Evolutionary conservation across 1,139 yeast genomes (phyloP).

Genomic region (Suhomyces kunorum): DNA sequence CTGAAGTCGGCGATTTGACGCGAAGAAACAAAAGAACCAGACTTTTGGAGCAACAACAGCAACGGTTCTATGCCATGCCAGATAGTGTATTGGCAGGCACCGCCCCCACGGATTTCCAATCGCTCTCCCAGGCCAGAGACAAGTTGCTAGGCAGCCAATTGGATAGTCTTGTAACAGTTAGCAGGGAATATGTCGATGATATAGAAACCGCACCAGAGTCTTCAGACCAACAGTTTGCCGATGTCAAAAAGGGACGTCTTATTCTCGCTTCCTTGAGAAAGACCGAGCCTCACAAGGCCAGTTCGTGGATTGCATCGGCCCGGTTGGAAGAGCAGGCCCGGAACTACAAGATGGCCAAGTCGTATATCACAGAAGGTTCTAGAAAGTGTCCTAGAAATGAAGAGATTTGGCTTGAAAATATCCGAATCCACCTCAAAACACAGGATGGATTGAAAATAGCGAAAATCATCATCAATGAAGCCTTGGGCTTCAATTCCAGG

Average conservation of each 20-base stretch:
- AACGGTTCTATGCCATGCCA: constrained; percentile 80
- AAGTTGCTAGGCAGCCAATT: constrained; percentile 50
- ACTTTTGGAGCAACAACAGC: constrained; percentile 60
- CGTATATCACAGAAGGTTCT: constrained; percentile 72
- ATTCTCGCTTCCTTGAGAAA: constrained; percentile 69
- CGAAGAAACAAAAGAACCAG: constrained; percentile 73
- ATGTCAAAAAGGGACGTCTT: constrained; percentile 57
- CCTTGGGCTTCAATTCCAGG: constrained; percentile 55
- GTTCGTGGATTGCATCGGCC: constrained; percentile 89
- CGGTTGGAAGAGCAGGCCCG: constrained; percentile 70
- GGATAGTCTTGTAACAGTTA: constrained; percentile 27
- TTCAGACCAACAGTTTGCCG: constrained; percentile 37
- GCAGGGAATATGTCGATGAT: constrained; percentile 2
- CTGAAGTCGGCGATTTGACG: constrained; percentile 90
- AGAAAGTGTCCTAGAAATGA: constrained; percentile 63
- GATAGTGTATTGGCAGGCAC: constrained; percentile 57
- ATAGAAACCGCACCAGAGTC: neutral
- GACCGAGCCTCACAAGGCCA: constrained; percentile 71
- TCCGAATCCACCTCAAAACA: constrained; percentile 61
- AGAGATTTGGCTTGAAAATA: constrained; percentile 80
- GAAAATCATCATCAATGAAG: constrained; percentile 64
- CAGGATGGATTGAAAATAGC: constrained; percentile 41
- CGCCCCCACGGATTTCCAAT: constrained; percentile 43
- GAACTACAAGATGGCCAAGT: constrained; percentile 57
- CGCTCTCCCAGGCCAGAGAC: constrained; percentile 56